Percentiles rank a stretch among this genome's conserved stretches.
Evolutionary conservation across 257 asterid genomes (phyloP).

Genomic region (Solanum stenotomum): DNA sequence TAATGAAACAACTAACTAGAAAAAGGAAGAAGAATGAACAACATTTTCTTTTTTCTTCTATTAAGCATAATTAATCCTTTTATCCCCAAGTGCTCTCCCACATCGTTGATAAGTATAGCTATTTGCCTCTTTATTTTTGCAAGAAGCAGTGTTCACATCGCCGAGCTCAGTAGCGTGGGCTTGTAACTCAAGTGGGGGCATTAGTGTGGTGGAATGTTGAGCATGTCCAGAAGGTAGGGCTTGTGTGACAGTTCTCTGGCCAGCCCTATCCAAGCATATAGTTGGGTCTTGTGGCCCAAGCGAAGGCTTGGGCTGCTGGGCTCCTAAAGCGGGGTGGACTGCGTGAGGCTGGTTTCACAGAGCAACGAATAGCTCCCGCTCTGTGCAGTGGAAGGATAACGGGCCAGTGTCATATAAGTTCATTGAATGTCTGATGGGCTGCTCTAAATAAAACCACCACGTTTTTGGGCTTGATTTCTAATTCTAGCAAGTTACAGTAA

Average conservation of each 20-base stretch:
- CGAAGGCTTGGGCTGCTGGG: not conserved
- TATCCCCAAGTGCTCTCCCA: not conserved
- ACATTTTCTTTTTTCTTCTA: not conserved
- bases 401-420: not conserved
- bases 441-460: not conserved
- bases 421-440: not conserved
- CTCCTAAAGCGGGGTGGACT: not conserved
- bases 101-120: not conserved
- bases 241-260: not conserved
- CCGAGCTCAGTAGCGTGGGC: not conserved
- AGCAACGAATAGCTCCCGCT: not conserved
- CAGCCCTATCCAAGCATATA: not conserved
- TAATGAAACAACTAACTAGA: not conserved
- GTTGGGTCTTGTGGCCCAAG: not conserved
- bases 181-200: not conserved
- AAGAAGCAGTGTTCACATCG: accelerated
- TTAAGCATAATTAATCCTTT: not conserved
- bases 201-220: not conserved
- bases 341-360: not conserved
- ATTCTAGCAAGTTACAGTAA: too few relatives aligned
- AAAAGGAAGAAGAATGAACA: not conserved
- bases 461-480: not conserved
- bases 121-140: not conserved
- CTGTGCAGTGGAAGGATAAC: not conserved
- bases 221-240: not conserved